phyloP scores from a whole-genome alignment of 2,329 filamentous ascomycete species.

The Lecanicillium sp. region DNA sequence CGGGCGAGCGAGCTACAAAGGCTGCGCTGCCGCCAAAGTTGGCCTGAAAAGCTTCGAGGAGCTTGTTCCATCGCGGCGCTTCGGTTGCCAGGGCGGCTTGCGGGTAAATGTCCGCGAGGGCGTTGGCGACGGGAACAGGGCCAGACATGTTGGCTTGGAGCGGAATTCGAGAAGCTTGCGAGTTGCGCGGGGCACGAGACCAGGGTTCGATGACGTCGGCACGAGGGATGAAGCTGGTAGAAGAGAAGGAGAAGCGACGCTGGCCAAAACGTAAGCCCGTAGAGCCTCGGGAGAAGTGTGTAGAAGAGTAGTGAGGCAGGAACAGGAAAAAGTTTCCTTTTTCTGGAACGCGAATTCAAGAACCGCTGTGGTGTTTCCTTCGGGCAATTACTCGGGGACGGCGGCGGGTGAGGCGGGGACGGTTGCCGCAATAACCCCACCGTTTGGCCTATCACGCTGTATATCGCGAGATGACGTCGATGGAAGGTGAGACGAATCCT shows the following conservation, averaged over 20 bases:
- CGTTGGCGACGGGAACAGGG: constrained; percentile 64
- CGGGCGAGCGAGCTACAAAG: constrained; percentile 84
- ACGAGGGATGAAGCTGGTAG: background rate
- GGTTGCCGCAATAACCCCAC: no score
- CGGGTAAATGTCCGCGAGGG: constrained; percentile 77
- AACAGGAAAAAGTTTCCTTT: background rate
- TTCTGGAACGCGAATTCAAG: background rate
- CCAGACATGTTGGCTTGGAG: constrained; percentile 46
- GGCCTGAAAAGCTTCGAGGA: constrained; percentile 63
- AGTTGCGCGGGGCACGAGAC: no score
- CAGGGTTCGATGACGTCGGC: no score
- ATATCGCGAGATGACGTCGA: no score
- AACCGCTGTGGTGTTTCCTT: background rate
- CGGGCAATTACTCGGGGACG: constrained; percentile 9
- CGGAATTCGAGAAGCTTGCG: no score
- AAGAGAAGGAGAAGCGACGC: background rate
- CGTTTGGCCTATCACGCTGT: no score
- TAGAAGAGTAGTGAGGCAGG: background rate
- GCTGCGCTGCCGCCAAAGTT: constrained; percentile 62
- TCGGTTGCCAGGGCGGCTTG: constrained; percentile 60
- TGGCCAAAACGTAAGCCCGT: no score
- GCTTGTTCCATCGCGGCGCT: constrained; percentile 63
- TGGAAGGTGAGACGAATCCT: no score
- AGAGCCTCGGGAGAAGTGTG: no score
- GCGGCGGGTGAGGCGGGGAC: no score